Conservation (phyloP, 495 filamentous ascomycete species). For the Hypomontagnella monticulosa region DNA sequence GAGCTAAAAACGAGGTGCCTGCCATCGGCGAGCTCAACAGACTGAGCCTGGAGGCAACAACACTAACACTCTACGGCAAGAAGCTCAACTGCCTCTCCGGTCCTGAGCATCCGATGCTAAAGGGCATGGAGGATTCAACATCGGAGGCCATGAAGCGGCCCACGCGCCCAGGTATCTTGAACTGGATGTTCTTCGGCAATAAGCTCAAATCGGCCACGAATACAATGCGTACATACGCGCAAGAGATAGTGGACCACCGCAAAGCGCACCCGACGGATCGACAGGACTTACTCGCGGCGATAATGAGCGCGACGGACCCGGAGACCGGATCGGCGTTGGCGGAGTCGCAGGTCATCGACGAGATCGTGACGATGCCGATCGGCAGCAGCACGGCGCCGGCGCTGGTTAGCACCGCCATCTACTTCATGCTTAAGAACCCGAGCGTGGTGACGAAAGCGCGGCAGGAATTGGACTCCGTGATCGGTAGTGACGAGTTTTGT, state of each 20-base stretch:
- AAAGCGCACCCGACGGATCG: conserved; percentile 66
- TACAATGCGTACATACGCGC: conserved; percentile 61
- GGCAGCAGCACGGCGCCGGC: conserved; percentile 59
- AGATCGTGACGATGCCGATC: conserved; percentile 70
- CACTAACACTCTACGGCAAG: conserved; percentile 69
- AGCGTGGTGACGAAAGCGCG: conserved; percentile 67
- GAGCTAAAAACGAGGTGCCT: conserved; percentile 58
- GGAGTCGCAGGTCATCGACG: conserved; percentile 70
- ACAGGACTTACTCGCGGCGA: conserved; percentile 73
- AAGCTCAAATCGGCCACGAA: conserved; percentile 66
- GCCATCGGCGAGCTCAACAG: conserved; percentile 74
- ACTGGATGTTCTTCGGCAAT: conserved; percentile 60
- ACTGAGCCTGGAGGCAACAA: conserved; percentile 74
- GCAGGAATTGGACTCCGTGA: conserved; percentile 70
- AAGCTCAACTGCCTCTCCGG: conserved; percentile 73
- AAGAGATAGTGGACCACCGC: conserved; percentile 67
- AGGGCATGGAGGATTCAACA: conserved; percentile 72
- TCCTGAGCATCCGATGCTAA: conserved; percentile 69
- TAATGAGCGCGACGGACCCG: conserved; percentile 72
- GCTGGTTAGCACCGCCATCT: conserved; percentile 64
- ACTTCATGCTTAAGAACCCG: conserved; percentile 70
- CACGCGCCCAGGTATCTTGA: conserved; percentile 63
- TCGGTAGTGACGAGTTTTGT: conserved; percentile 62
- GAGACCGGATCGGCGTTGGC: conserved; percentile 68
- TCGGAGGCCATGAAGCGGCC: conserved; percentile 65